Conservation (phyloP, 345 rosid genomes). For the Barbarea vulgaris region DNA sequence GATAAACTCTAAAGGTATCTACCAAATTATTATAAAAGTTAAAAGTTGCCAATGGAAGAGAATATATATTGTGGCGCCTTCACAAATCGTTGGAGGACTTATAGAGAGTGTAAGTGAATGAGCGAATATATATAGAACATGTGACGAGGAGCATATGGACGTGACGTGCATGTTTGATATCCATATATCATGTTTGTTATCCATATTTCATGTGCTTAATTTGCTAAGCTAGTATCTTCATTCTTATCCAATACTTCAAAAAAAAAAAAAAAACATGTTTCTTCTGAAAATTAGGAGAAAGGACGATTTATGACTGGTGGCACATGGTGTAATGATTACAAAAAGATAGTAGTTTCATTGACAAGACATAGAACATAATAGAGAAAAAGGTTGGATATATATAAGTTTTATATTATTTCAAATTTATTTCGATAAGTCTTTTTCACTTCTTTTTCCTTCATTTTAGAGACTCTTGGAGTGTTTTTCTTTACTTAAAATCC, state of each 20-base stretch:
- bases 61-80: conserved; percentile 3
- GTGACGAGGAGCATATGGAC: background rate
- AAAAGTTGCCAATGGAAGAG: background rate
- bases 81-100: conserved; percentile 7
- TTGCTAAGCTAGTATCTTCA: background rate
- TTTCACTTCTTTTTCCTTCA: background rate
- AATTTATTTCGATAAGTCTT: too few relatives aligned
- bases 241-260: background rate
- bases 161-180: conserved; percentile 5
- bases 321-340: background rate
- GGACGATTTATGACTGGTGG: background rate
- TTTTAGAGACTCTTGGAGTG: background rate
- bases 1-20: background rate
- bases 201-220: background rate
- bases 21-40: background rate
- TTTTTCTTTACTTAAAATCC: background rate
- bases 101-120: background rate
- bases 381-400: background rate
- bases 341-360: background rate
- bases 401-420: too few relatives aligned
- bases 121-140: background rate
- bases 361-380: background rate
- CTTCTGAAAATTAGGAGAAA: background rate
- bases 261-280: background rate
- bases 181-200: background rate